These are phyloP conservation scores for Betula pendula DNA, from an alignment of 306 rosid species.

Conservation along the genomic window DNA sequence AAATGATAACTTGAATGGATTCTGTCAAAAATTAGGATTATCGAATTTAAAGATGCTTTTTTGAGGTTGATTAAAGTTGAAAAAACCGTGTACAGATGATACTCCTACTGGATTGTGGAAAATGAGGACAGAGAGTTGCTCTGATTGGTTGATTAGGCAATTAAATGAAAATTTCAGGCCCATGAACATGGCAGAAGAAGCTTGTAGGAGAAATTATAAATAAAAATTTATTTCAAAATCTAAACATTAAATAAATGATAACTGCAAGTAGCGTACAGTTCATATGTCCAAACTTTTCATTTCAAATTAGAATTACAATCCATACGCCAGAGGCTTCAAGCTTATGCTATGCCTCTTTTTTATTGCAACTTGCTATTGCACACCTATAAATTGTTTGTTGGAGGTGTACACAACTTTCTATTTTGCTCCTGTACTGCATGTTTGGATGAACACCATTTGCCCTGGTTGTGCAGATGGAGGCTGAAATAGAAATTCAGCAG, in stretches of 20 bases:
- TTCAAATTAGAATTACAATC: background rate
- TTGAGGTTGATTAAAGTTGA: background rate
- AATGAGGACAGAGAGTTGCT: slow-evolving; percentile 6
- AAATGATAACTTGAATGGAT: background rate
- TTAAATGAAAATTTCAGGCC: slow-evolving; percentile 12
- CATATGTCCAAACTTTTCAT: background rate
- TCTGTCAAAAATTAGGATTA: background rate
- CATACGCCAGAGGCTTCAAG: background rate
- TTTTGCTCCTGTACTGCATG: background rate
- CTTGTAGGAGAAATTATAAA: background rate
- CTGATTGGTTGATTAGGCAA: slow-evolving; percentile 19
- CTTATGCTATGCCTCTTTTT: background rate
- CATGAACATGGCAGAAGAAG: slow-evolving; percentile 18
- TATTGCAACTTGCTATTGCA: background rate
- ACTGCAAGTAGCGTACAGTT: background rate
- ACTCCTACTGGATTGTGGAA: background rate
- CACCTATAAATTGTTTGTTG: background rate
- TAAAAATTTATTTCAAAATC: background rate
- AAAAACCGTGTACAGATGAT: background rate
- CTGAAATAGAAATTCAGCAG: slow-evolving; percentile 51
- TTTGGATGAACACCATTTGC: slow-evolving; percentile 22
- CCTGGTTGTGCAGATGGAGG: slow-evolving; percentile 37
- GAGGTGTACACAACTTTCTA: background rate
- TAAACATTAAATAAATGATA: background rate
- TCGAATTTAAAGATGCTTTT: background rate